Base-by-base conservation (phyloP, 2,329 filamentous ascomycete species). In the Sclerotinia minor region DNA sequence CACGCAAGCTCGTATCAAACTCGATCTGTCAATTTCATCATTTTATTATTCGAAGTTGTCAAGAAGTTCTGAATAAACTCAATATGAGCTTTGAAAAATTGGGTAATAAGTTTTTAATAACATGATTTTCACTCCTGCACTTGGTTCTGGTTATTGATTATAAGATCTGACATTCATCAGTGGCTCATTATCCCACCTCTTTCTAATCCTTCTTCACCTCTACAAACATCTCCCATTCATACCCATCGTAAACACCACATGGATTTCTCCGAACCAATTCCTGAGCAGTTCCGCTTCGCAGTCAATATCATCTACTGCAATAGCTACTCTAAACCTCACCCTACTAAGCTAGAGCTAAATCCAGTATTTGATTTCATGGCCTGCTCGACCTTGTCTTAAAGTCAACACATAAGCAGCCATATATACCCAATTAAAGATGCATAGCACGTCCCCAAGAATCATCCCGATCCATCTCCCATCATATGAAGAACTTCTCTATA, bases 371-470 rank as follows among this genome's bases (percentile, higher is more conserved):
- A n/a, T 59, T 26, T 9, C 44, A 32, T 32, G 32, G 32, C 32
- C 52, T 17, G 41, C 15, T 45, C 53, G 29, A n/a, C 60, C 67
- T 49, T 64, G 35, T 26, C n/a, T 50, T 32, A 38, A n/a, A n/a
- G n/a, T n/a, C n/a, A n/a, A 26, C 26, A 41, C 60, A 17, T 44
- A 45, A 15, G 50, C 53, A n/a, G 65, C 41, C 35, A 65, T 64
- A 3, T n/a, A 45, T 26, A 68, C 52, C 52, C 59, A 68, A 26
- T 41, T 65, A 17, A 65, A 61, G 9, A 58, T 49, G 13, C 67
- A 60, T 19, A 65, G 26, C 41, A 65, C 45, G 41, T 68, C 29
- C 44, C 67, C 67, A 68, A 15, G 11, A 53, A 15, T 68, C 35
- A 19, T 50, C 41, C 13, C 64, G 2, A 32, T 68, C 50, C 19